Base-by-base conservation (phyloP, 352 stramenopile genomes). In the Peronospora farinosa region DNA sequence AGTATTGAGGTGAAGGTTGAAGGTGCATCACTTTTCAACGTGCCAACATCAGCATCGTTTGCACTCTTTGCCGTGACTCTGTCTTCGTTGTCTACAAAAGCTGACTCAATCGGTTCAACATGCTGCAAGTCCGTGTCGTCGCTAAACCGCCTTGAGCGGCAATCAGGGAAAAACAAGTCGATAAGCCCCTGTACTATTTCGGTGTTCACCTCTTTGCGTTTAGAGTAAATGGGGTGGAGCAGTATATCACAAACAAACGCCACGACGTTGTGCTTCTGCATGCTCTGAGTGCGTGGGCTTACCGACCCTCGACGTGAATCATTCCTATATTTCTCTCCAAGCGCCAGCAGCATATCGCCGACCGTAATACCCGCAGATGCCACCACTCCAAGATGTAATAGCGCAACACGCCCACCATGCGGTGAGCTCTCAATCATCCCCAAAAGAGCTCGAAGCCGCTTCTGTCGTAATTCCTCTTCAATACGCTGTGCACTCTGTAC, bases 241-340 rank as follows among this genome's bases (percentile, higher is more conserved):
- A 90, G 51, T 45, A 88, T 81, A 43, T 90, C 76, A 1, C 79
- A 72, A 36, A 90, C 76, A 62, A 90, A 90, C 10, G 63, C 65
- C 7, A 70, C 65, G 9, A 77, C 59, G 41, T 78, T 63, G 23
- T 76, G 63, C 28, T 83, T 83, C 16, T 84, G 64, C 0, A 63
- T 53, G 12, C 56, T 64, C 4, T 63, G 43, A 10, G 57, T 61
- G 25, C 43, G 63, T 19, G 54, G 48, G 7, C 54, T 60, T 15
- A 60, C 55, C 3, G 59, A 60, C 3, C 59, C 49, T 10, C 46
- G 49, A 4, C 47, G 60, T 11, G 48, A 56, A 5, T 69, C 74
- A n/a, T 79, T 61, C 13, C 60, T 58, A 41, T 86, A 69, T 32
- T 72, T 70, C 21, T 86, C 76, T n/a, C 72, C 76, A 1, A 90